These are phyloP conservation scores for Lophiostoma macrostomum DNA, from an alignment of 495 filamentous ascomycete genomes.

Conservation along the genomic window DNA sequence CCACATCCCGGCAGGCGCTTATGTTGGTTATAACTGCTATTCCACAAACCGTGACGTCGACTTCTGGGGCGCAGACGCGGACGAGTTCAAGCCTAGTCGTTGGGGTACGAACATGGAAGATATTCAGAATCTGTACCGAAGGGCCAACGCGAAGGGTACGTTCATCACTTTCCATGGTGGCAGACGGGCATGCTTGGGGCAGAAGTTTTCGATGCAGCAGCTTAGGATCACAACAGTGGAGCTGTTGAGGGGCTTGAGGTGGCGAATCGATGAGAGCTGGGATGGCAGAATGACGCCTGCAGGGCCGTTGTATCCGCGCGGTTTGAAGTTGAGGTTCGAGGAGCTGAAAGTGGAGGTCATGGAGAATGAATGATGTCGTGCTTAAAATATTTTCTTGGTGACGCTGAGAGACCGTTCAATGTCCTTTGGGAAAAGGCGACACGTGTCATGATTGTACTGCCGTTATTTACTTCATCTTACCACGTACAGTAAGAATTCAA, in stretches of 20 bases:
- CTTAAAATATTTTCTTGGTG: too few species aligned
- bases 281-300: constrained; percentile 40
- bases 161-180: constrained; percentile 45
- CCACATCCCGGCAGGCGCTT: constrained; percentile 37
- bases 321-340: too few species aligned
- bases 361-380: too few species aligned
- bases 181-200: constrained; percentile 42
- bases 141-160: constrained; percentile 36
- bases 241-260: constrained; percentile 35
- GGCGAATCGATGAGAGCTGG: constrained; percentile 39
- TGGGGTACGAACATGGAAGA: constrained; percentile 41
- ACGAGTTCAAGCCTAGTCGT: constrained; percentile 40
- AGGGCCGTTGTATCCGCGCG: too few species aligned
- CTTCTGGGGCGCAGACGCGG: constrained; percentile 39
- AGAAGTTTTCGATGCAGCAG: constrained; percentile 41
- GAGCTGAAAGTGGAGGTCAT: too few species aligned
- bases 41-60: constrained; percentile 37
- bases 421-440: too few species aligned
- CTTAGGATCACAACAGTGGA: constrained; percentile 41
- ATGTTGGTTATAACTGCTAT: constrained; percentile 43
- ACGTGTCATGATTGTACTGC: too few species aligned
- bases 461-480: too few species aligned
- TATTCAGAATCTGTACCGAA: constrained; percentile 36
- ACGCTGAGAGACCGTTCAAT: too few species aligned
- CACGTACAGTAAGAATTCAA: too few species aligned